A percentile compares a stretch with the other conserved stretches of the same genome.
These are phyloP conservation scores for Sextonia rubra DNA, from an alignment of 164 flowering plant species.

Conservation along the genomic window DNA sequence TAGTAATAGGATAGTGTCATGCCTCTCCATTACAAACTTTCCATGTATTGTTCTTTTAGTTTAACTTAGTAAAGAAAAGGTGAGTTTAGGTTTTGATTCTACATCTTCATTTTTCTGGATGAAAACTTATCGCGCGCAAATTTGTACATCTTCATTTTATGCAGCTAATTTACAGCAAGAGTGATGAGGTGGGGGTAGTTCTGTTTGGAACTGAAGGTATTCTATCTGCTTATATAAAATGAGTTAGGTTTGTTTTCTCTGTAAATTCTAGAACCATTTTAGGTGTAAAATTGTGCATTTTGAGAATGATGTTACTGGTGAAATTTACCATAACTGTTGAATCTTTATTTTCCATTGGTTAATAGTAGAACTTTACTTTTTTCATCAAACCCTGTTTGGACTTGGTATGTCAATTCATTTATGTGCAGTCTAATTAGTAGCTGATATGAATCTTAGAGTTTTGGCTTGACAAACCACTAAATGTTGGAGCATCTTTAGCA, in stretches of 20 bases:
- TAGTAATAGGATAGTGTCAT: neutral
- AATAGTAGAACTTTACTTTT: too few species aligned
- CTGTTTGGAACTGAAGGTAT: slow-evolving; percentile 86
- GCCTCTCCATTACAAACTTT: neutral
- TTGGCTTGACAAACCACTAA: neutral
- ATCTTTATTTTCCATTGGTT: neutral
- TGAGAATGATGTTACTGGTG: neutral
- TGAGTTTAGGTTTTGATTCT: neutral
- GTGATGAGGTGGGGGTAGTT: slow-evolving; percentile 77
- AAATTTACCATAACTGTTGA: neutral
- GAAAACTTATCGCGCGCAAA: neutral
- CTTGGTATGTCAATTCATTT: neutral
- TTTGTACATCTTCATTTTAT: slow-evolving; percentile 1
- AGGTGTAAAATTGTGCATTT: neutral
- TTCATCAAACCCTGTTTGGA: neutral
- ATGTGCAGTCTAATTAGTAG: neutral
- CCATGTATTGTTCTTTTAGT: neutral
- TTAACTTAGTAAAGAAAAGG: neutral
- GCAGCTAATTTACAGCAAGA: slow-evolving; percentile 76
- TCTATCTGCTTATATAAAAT: neutral
- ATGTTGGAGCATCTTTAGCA: too few species aligned
- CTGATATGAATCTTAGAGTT: too few species aligned
- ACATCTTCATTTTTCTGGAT: neutral
- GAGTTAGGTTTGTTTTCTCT: neutral
- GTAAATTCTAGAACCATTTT: neutral